phyloP scores from a whole-genome alignment of 495 filamentous ascomycete species.

The Aspergillus ellipticus region DNA sequence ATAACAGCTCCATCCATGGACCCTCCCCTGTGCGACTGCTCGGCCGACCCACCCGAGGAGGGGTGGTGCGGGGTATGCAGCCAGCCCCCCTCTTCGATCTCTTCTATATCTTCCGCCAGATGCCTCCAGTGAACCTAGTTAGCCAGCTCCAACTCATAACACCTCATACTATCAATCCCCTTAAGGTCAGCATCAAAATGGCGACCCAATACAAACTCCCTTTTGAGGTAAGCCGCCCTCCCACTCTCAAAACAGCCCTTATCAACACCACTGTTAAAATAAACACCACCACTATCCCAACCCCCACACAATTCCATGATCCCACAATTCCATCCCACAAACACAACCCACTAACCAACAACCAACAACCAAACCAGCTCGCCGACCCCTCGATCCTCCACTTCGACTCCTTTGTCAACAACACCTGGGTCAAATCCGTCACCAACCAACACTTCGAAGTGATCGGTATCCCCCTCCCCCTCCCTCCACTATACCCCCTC shows the following conservation, averaged over 20 bases:
- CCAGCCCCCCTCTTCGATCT: too few relatives aligned
- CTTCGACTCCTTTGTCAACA: slow-evolving; percentile 55
- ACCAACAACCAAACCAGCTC: slow-evolving; percentile 36
- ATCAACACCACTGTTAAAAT: too few relatives aligned
- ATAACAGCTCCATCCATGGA: too few relatives aligned
- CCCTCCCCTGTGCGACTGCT: too few relatives aligned
- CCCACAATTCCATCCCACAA: too few relatives aligned
- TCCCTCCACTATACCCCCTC: background rate
- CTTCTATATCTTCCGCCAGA: background rate
- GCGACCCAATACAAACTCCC: slow-evolving; percentile 35
- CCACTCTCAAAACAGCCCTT: too few relatives aligned
- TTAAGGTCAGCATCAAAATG: too few relatives aligned
- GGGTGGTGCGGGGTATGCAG: too few relatives aligned
- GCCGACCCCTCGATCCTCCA: slow-evolving; percentile 57
- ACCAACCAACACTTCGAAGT: slow-evolving; percentile 65
- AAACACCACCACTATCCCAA: background rate
- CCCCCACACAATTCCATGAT: background rate
- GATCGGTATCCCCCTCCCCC: slow-evolving; percentile 39
- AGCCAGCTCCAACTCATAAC: too few relatives aligned
- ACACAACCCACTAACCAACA: background rate
- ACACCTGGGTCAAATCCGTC: slow-evolving; percentile 60
- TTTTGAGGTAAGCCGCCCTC: slow-evolving; percentile 41
- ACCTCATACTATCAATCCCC: too few relatives aligned
- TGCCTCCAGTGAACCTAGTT: too few relatives aligned
- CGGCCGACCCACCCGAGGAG: too few relatives aligned